Evolutionary conservation across 2,329 filamentous ascomycete genomes (phyloP).

Genomic region (Aspergillus sp.): DNA sequence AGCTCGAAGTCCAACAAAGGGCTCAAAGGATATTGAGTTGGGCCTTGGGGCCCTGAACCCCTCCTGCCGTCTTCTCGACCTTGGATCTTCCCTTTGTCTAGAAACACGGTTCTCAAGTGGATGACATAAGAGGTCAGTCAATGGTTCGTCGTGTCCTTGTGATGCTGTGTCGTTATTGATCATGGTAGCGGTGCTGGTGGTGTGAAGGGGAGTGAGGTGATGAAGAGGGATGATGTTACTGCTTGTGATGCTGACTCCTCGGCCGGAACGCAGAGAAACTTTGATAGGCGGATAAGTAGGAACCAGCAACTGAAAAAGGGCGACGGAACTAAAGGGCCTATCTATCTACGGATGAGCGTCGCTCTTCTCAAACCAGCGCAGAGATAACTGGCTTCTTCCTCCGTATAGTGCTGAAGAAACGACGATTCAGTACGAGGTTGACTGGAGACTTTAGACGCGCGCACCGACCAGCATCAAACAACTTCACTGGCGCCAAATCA

Average conservation of each 20-base stretch:
- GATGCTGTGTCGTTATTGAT: conserved; percentile 4
- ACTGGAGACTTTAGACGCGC: conserved; percentile 36
- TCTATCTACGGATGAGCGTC: conserved; percentile 23
- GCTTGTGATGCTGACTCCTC: neutral
- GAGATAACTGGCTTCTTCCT: neutral
- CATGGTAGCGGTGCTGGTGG: neutral
- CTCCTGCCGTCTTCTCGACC: conserved; percentile 13
- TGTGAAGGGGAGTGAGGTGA: neutral
- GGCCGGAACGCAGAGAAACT: neutral
- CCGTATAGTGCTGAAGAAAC: neutral
- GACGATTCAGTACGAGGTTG: conserved; percentile 10
- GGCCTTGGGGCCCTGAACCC: conserved; percentile 17
- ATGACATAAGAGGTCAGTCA: conserved; percentile 16
- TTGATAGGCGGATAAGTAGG: conserved; percentile 4
- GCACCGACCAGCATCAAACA: conserved; percentile 22
- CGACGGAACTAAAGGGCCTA: neutral
- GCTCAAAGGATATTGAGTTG: conserved; percentile 16
- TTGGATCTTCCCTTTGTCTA: conserved; percentile 17
- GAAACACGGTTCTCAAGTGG: conserved; percentile 19
- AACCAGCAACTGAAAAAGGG: neutral
- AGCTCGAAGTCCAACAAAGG: conserved; percentile 7
- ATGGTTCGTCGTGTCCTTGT: conserved; percentile 16
- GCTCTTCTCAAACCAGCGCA: neutral
- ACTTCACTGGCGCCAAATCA: conserved; percentile 27
- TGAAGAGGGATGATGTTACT: neutral